Base-by-base conservation (phyloP, 257 asterid genomes). In the Solanum clarkiae region DNA sequence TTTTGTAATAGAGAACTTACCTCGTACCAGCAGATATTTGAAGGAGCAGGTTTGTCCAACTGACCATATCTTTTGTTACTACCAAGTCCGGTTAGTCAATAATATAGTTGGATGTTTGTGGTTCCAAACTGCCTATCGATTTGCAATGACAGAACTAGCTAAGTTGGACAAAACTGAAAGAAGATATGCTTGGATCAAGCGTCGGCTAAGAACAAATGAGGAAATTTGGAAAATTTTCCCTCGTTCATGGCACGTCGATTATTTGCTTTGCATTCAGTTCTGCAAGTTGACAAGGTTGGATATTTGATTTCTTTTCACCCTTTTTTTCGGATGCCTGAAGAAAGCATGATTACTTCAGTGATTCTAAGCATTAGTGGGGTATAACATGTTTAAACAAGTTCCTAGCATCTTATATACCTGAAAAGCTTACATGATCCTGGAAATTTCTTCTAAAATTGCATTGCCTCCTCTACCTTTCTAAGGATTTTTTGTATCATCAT, bases 171-270 rank as follows among this genome's bases (percentile, higher is more conserved):
- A 96, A 90, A 90, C 99, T 66, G 99, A 96, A 89, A 91, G 99
- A 88, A 90, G 99, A 89, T 96, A 96, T 89, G 97, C 97, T 85
- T 96, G 99, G 99, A 94, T 96, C 89, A 96, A 94, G 92, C 97
- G 98, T 53, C 91, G 98, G 84, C 89, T 96, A 83, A 93, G 99
- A 87, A 92, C 97, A 86, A 96, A 96, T 88, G 99, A 96, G 87
- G 99, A 96, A 86, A 94, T 96, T 69, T 96, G 98, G 98, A 96
- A 96, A 92, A 88, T 93, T 79, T 96, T 96, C 86, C 99, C 98
- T 17, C 88, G 96, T 88, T 90, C 97, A 69, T 94, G 99, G 99
- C 98, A 93, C 86, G 98, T 94, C 54, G 91, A 96, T 62, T 96
- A 96, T 89, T 93, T 96, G 87, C 98, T 94, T 75, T 96, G 98